phyloP scores from a whole-genome alignment of 2,329 filamentous ascomycete species.

The Colletotrichum cordylinicola region DNA sequence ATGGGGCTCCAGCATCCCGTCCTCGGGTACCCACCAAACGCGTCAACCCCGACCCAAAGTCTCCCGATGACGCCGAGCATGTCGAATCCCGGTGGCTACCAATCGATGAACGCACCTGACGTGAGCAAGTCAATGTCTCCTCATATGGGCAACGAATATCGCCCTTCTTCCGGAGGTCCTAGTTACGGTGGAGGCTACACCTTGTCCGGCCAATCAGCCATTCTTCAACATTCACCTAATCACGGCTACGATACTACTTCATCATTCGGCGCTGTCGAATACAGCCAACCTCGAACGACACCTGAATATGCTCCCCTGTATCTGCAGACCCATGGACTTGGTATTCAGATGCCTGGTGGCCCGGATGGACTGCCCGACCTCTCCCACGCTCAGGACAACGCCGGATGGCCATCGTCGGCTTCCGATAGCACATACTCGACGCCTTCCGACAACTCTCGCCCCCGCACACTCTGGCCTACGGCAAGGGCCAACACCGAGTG shows the following conservation, averaged over 20 bases:
- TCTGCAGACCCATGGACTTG: constrained; percentile 17
- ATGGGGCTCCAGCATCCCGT: constrained; percentile 6
- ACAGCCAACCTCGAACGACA: constrained; percentile 22
- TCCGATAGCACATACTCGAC: constrained; percentile 55
- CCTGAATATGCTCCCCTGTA: constrained; percentile 13
- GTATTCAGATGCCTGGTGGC: constrained; percentile 3
- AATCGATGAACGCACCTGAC: constrained; percentile 8
- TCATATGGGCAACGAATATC: constrained; percentile 20
- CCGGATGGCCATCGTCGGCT: constrained; percentile 50
- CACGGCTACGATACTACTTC: constrained; percentile 4
- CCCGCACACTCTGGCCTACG: constrained; percentile 25
- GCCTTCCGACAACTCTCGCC: constrained; percentile 42
- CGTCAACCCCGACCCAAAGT: constrained; percentile 1
- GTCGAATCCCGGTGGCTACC: constrained; percentile 3
- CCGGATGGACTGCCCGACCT: constrained; percentile 18
- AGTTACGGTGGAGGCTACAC: constrained; percentile 17
- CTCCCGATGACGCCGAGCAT: constrained; percentile 21
- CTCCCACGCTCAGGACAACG: constrained; percentile 36
- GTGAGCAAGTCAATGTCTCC: constrained; percentile 19
- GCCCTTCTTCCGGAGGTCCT: constrained; percentile 9
- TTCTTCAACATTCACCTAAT: constrained; percentile 8
- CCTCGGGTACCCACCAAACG: constrained; percentile 14
- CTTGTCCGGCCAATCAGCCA: not conserved
- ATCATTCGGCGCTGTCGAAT: constrained; percentile 11
- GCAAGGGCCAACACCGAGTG: constrained; percentile 37